Conservation (phyloP, 2,329 filamentous ascomycete genomes). For the Lachnellula hyalina region DNA sequence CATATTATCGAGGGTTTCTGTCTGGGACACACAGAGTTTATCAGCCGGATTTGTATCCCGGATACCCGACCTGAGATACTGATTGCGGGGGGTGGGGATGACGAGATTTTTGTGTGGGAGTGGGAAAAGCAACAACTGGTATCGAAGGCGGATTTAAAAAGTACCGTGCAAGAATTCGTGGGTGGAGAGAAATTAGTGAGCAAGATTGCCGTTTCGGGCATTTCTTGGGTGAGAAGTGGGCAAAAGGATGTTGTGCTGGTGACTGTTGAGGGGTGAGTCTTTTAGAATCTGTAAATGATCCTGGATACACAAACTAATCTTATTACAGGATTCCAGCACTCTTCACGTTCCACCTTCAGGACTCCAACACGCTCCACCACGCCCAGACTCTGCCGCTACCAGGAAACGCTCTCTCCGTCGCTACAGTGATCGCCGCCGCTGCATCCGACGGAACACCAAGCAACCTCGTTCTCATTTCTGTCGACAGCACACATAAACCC, state of each 20-base stretch:
- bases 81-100: constrained; percentile 82
- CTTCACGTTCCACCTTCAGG: constrained; percentile 56
- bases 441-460: constrained; percentile 25
- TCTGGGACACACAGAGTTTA: constrained; percentile 79
- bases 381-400: constrained; percentile 48
- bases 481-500: constrained; percentile 48
- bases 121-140: constrained; percentile 54
- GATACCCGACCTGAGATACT: constrained; percentile 53
- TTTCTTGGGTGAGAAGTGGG: constrained; percentile 28
- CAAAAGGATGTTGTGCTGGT: constrained; percentile 42
- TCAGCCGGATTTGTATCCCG: constrained; percentile 69
- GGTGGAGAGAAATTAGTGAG: constrained; percentile 1
- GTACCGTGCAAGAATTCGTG: constrained; percentile 40
- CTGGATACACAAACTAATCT: constrained; percentile 8
- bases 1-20: constrained; percentile 89
- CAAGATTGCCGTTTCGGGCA: constrained; percentile 34
- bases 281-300: not conserved
- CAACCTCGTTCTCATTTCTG: constrained; percentile 40
- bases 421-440: not conserved
- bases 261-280: constrained; percentile 51
- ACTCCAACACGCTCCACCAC: constrained; percentile 45
- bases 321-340: constrained; percentile 51
- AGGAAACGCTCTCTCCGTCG: constrained; percentile 50
- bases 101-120: constrained; percentile 73
- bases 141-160: constrained; percentile 48